phyloP scores from a whole-genome alignment of 2,329 filamentous ascomycete genomes.

The Fusarium phyllophilum region DNA sequence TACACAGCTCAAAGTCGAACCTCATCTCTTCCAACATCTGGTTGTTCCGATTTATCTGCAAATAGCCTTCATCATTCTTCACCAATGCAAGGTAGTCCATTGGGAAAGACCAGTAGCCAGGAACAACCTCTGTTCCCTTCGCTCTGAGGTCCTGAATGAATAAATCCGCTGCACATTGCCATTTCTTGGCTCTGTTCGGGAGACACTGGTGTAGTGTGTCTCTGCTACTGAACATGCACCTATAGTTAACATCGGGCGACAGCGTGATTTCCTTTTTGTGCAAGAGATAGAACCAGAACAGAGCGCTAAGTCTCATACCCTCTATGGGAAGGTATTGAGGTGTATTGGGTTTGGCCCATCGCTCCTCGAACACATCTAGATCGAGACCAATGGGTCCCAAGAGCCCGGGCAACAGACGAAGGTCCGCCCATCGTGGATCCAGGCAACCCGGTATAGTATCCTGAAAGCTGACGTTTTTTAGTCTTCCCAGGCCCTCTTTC shows the following conservation, averaged over 20 bases:
- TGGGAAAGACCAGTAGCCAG: background rate
- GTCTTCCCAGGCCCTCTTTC: background rate
- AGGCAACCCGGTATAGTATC: background rate
- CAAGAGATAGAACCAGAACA: background rate
- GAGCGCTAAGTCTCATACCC: background rate
- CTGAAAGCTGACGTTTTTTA: background rate
- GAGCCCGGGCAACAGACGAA: background rate
- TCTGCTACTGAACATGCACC: background rate
- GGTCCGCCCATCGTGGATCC: background rate
- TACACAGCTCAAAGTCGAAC: background rate
- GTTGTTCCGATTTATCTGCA: background rate
- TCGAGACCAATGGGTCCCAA: background rate
- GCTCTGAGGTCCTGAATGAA: background rate
- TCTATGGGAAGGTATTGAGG: background rate
- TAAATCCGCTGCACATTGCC: background rate
- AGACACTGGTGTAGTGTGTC: background rate
- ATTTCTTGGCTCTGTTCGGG: background rate
- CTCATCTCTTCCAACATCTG: background rate
- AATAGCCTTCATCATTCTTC: fast-evolving
- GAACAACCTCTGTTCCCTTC: background rate
- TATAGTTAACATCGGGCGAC: background rate
- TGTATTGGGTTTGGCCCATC: too few species aligned
- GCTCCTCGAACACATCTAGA: fast-evolving
- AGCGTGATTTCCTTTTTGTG: background rate
- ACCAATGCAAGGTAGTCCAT: background rate